These are phyloP conservation scores for Aspergillus pseudoglaucus DNA, from an alignment of 2,329 filamentous ascomycete species.

Conservation along the genomic window DNA sequence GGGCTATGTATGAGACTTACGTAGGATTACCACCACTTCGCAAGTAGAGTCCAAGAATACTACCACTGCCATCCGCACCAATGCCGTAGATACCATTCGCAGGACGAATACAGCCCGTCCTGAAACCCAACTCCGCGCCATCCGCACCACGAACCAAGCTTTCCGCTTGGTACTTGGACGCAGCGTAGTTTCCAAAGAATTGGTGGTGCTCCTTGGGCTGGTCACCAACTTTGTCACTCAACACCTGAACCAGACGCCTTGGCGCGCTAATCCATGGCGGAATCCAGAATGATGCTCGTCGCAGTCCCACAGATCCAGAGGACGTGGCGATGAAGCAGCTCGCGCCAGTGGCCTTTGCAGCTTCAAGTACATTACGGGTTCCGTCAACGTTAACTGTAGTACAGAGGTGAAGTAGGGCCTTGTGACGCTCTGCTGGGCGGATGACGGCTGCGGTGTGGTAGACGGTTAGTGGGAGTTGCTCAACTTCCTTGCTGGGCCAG, in stretches of 20 bases:
- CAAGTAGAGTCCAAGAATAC: conserved; percentile 37
- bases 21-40: conserved; percentile 31
- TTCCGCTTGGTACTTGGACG: conserved; percentile 49
- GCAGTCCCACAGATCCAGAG: conserved; percentile 43
- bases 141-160: conserved; percentile 44
- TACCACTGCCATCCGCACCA: conserved; percentile 32
- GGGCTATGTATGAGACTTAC: conserved; percentile 10
- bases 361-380: conserved; percentile 44
- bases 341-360: conserved; percentile 42
- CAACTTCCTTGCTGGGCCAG: conserved; percentile 38
- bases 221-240: conserved; percentile 36
- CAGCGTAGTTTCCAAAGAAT: conserved; percentile 47
- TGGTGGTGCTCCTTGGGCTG: conserved; percentile 35
- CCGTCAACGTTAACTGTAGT: conserved; percentile 48
- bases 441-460: conserved; percentile 54
- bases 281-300: conserved; percentile 39
- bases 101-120: conserved; percentile 50
- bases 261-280: conserved; percentile 40
- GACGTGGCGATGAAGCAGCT: conserved; percentile 50
- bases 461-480: conserved; percentile 47
- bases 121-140: conserved; percentile 33
- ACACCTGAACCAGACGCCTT: conserved; percentile 38
- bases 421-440: conserved; percentile 44
- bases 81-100: conserved; percentile 50
- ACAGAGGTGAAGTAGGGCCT: conserved; percentile 40